These are phyloP conservation scores for Cladosporium cucumerinum DNA, from an alignment of 2,329 filamentous ascomycete genomes.

Conservation along the genomic window DNA sequence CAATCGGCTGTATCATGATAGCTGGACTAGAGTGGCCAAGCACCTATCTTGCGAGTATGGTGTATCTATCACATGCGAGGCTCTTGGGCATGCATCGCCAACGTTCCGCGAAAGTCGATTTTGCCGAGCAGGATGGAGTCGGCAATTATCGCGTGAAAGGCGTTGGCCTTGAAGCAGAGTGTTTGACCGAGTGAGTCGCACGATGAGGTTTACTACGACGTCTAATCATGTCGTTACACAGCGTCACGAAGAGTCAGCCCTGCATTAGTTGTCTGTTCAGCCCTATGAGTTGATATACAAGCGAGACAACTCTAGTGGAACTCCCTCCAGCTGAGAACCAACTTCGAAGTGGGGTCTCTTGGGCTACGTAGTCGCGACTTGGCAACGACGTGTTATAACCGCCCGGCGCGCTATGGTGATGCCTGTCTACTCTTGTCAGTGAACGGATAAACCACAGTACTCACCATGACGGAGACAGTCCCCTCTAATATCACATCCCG, in stretches of 20 bases:
- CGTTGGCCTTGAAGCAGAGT: not conserved
- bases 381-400: not conserved
- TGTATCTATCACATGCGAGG: no score
- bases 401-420: not conserved
- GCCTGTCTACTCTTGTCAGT: not conserved
- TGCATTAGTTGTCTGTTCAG: not conserved
- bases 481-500: slow-evolving; percentile 25
- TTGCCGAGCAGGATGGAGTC: not conserved
- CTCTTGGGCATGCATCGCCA: not conserved
- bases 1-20: not conserved
- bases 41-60: not conserved
- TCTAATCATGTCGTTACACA: not conserved
- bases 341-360: slow-evolving; percentile 3
- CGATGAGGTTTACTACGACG: not conserved
- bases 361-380: slow-evolving; percentile 8
- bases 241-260: not conserved
- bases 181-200: not conserved
- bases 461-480: slow-evolving; percentile 8
- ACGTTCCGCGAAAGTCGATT: not conserved
- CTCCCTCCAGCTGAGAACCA: not conserved
- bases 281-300: not conserved
- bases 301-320: not conserved
- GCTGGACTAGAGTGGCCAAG: not conserved
- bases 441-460: not conserved
- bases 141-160: not conserved